These are phyloP conservation scores for Debaryomyces fabryi DNA, from an alignment of 1,139 yeast species.

Conservation along the genomic window DNA sequence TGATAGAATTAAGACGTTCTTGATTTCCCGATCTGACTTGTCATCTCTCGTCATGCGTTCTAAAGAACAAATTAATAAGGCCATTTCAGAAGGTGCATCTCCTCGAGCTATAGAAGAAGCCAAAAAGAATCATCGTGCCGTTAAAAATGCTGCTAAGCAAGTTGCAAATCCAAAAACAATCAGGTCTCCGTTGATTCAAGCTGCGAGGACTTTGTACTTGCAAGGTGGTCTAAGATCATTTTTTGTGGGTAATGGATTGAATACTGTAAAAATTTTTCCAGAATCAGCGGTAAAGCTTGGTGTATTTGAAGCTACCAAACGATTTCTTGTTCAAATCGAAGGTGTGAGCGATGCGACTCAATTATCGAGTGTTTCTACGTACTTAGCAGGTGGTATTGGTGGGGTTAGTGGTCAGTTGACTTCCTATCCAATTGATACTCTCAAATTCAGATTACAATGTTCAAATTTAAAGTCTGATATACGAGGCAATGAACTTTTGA, in stretches of 20 bases:
- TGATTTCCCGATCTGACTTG: conserved; percentile 88
- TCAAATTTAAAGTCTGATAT: conserved; percentile 63
- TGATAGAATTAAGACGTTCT: conserved; percentile 88
- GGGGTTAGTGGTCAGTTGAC: conserved; percentile 92
- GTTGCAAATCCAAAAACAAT: conserved; percentile 40
- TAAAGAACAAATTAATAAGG: conserved; percentile 50
- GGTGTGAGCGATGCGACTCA: conserved; percentile 75
- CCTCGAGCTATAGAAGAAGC: conserved; percentile 42
- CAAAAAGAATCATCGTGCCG: conserved; percentile 30
- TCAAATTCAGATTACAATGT: conserved; percentile 83
- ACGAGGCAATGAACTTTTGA: conserved; percentile 62
- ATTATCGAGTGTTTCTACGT: conserved; percentile 76
- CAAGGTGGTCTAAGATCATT: conserved; percentile 89
- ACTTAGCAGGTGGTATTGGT: conserved; percentile 92
- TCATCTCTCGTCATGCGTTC: conserved; percentile 68
- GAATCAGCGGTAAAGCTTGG: conserved; percentile 98
- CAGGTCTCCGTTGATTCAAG: conserved; percentile 74
- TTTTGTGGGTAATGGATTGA: conserved; percentile 95
- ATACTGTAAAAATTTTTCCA: conserved; percentile 92
- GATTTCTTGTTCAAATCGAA: conserved; percentile 70
- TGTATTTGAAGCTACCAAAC: conserved; percentile 85
- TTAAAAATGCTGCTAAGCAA: conserved; percentile 23
- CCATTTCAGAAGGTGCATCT: conserved; percentile 40
- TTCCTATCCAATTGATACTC: conserved; percentile 94
- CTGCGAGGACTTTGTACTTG: conserved; percentile 77